These are phyloP conservation scores for Leersia perrieri DNA, from an alignment of 176 grass and related monocot genomes.

Conservation along the genomic window DNA sequence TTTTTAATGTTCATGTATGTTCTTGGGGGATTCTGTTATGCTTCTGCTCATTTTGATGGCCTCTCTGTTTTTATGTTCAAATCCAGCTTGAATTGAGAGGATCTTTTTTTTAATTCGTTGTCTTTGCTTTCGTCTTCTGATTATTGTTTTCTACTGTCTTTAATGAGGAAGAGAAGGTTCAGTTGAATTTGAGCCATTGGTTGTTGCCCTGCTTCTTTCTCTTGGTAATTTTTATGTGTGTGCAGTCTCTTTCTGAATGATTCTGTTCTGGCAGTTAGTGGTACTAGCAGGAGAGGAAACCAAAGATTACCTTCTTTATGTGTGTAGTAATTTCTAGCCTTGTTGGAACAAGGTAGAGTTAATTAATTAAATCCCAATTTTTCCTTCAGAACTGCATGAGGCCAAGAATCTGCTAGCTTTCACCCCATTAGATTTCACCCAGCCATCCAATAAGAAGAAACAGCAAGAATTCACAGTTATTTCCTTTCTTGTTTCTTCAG, in stretches of 20 bases:
- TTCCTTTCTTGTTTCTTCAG: neutral
- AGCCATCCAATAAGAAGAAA: neutral
- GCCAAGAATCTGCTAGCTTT: neutral
- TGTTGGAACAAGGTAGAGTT: neutral
- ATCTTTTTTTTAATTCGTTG: neutral
- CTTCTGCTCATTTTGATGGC: neutral
- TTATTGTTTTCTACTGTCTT: neutral
- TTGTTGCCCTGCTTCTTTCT: neutral
- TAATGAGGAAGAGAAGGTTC: neutral
- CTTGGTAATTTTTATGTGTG: conserved; percentile 2
- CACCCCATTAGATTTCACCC: neutral
- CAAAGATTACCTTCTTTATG: neutral
- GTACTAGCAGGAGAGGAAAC: neutral
- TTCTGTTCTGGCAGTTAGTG: neutral
- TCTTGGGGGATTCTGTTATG: neutral
- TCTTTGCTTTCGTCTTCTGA: neutral
- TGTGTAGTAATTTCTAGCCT: neutral
- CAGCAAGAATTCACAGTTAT: neutral
- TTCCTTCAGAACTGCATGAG: neutral
- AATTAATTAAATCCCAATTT: neutral
- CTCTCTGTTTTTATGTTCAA: neutral
- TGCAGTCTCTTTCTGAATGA: conserved; percentile 16
- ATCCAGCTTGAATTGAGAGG: neutral
- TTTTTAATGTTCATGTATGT: neutral
- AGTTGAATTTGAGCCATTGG: neutral